Percentiles rank a stretch among this genome's conserved stretches.
Evolutionary conservation across 352 stramenopile genomes (phyloP).

Genomic region (Pythium utonaiense): DNA sequence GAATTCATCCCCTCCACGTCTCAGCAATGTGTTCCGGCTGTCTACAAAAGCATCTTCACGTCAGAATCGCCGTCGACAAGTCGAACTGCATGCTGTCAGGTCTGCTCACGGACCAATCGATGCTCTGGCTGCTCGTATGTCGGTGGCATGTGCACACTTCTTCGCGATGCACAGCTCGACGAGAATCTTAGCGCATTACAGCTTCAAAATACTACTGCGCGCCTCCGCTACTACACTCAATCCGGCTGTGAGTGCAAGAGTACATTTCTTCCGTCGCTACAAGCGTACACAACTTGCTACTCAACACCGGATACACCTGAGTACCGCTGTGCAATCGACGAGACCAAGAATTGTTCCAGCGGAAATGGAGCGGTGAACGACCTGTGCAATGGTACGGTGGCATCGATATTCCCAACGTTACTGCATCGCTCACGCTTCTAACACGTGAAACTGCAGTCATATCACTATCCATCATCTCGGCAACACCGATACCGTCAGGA

Average conservation of each 20-base stretch:
- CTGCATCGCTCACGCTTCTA: too few species aligned
- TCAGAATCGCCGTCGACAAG: background rate
- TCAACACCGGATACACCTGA: background rate
- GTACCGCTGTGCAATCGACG: conserved; percentile 17
- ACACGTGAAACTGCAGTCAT: conserved; percentile 3
- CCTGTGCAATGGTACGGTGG: conserved; percentile 15
- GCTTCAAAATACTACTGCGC: background rate
- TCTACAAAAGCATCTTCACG: conserved; percentile 10
- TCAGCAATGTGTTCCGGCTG: background rate
- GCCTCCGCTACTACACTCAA: conserved; percentile 12
- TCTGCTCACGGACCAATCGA: conserved; percentile 5
- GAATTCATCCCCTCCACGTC: background rate
- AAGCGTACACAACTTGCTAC: conserved; percentile 8
- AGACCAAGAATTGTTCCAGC: conserved; percentile 1
- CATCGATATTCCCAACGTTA: too few species aligned
- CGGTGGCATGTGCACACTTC: conserved; percentile 7
- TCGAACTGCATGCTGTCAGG: conserved; percentile 12
- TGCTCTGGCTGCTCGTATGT: conserved; percentile 17
- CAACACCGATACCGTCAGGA: background rate
- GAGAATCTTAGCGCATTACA: background rate
- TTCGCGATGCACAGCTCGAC: conserved; percentile 9
- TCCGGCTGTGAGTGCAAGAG: conserved; percentile 13
- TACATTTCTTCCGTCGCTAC: conserved; percentile 1
- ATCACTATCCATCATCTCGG: conserved; percentile 9
- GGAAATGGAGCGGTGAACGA: background rate